phyloP scores from a whole-genome alignment of 768 basidiomycete species.

The Ramaria rubella region DNA sequence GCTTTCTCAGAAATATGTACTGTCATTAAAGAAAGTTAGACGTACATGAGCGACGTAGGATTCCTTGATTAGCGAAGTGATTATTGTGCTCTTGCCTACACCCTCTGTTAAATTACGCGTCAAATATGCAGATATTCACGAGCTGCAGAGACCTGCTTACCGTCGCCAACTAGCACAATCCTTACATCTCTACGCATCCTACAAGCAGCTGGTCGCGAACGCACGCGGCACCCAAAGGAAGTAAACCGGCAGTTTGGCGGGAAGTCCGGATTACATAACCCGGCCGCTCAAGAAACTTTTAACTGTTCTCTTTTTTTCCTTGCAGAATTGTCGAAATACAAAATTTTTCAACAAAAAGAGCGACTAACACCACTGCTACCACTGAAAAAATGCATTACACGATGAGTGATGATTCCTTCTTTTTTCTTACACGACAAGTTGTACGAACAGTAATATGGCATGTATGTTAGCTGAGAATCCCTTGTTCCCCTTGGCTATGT shows the following conservation, averaged over 20 bases:
- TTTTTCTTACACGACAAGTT: too few species aligned
- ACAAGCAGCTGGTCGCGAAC: background rate
- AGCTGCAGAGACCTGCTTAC: slow-evolving; percentile 36
- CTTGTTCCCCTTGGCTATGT: too few species aligned
- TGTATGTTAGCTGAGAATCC: too few species aligned
- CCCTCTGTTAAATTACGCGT: slow-evolving; percentile 53
- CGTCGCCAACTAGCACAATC: slow-evolving; percentile 91
- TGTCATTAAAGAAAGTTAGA: slow-evolving; percentile 10
- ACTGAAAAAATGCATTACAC: too few species aligned
- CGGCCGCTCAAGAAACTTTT: background rate
- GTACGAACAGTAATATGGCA: too few species aligned
- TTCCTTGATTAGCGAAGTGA: slow-evolving; percentile 95
- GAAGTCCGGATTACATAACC: background rate
- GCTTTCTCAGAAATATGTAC: too few species aligned
- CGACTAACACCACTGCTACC: too few species aligned
- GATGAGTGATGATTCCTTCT: too few species aligned
- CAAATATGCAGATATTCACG: slow-evolving; percentile 8
- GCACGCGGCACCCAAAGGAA: too few species aligned
- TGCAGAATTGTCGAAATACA: too few species aligned
- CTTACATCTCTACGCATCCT: slow-evolving; percentile 89
- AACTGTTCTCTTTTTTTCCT: too few species aligned
- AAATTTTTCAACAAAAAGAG: too few species aligned
- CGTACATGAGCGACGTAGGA: slow-evolving; percentile 84
- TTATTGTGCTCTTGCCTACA: slow-evolving; percentile 96
- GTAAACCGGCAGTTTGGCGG: background rate